Evolutionary conservation across 495 filamentous ascomycete species (phyloP).

Genomic region (Daldinia vernicosa): DNA sequence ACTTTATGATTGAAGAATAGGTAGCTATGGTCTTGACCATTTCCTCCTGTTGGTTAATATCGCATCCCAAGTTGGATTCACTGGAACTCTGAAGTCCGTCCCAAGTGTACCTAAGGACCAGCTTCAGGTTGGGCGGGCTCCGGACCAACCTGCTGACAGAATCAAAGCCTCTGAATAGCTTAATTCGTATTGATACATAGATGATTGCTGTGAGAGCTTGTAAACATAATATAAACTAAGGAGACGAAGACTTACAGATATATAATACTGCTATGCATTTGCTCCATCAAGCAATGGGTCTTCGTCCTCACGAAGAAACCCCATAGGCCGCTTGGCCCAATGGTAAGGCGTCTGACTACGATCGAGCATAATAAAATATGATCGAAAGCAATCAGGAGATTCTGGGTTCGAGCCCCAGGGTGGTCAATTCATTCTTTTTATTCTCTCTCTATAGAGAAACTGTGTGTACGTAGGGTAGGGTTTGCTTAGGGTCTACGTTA

Average conservation of each 20-base stretch:
- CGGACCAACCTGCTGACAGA: background rate
- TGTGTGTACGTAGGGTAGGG: conserved; percentile 1
- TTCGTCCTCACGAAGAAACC: background rate
- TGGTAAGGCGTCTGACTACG: conserved; percentile 18
- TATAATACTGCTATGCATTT: background rate
- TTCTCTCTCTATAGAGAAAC: background rate
- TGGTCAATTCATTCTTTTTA: conserved; percentile 6
- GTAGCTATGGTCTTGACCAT: background rate
- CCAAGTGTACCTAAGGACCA: background rate
- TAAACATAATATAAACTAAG: background rate
- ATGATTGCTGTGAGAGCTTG: background rate
- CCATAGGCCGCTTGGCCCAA: conserved; percentile 14
- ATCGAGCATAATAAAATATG: background rate
- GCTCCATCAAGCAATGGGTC: background rate
- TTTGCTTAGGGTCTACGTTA: background rate
- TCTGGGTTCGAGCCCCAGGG: conserved; percentile 17
- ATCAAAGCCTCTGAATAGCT: background rate
- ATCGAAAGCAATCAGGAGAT: conserved; percentile 12
- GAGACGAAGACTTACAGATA: background rate
- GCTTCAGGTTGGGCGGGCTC: background rate
- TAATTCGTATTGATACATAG: background rate
- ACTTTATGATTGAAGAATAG: background rate
- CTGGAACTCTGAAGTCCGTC: background rate
- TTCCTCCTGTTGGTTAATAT: background rate
- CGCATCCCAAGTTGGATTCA: background rate